Evolutionary conservation across 345 rosid genomes (phyloP).

Genomic region (Trapa bicornis): DNA sequence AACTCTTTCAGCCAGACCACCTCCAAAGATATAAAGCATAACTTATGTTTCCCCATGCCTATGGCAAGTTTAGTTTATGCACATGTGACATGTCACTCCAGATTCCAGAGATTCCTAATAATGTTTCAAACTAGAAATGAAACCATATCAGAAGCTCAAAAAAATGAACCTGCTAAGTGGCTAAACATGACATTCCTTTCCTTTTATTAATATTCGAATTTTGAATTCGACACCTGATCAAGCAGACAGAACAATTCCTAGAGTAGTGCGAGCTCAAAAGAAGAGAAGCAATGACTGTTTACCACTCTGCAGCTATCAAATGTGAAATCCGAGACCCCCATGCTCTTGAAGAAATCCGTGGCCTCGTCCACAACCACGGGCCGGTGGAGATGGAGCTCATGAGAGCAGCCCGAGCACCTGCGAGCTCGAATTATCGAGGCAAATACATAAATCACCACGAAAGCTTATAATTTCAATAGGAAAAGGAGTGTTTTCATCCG

Average conservation of each 20-base stretch:
- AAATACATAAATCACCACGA: not conserved
- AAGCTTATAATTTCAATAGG: not conserved
- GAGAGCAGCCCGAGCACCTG: conserved; percentile 95
- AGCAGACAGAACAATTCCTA: not conserved
- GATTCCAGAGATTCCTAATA: not conserved
- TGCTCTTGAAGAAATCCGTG: conserved; percentile 41
- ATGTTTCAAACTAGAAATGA: not conserved
- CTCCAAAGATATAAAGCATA: not conserved
- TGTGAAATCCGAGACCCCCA: conserved; percentile 68
- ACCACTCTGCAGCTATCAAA: conserved; percentile 81
- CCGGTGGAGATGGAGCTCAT: conserved; percentile 73
- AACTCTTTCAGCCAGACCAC: not conserved
- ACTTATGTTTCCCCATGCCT: not conserved
- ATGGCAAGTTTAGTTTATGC: not conserved
- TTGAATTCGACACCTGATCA: not conserved
- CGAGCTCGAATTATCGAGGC: not conserved
- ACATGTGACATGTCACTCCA: not conserved
- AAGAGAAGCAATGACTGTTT: not conserved
- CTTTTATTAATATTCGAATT: not conserved
- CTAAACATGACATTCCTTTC: not conserved
- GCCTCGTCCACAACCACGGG: conserved; percentile 68
- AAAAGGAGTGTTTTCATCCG: conserved; percentile 8
- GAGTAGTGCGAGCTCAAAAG: not conserved
- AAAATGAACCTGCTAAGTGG: not conserved
- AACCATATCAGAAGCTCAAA: not conserved